Evolutionary conservation across 805 yeast genomes (phyloP).

Genomic region (Zygosaccharomyces bailii): DNA sequence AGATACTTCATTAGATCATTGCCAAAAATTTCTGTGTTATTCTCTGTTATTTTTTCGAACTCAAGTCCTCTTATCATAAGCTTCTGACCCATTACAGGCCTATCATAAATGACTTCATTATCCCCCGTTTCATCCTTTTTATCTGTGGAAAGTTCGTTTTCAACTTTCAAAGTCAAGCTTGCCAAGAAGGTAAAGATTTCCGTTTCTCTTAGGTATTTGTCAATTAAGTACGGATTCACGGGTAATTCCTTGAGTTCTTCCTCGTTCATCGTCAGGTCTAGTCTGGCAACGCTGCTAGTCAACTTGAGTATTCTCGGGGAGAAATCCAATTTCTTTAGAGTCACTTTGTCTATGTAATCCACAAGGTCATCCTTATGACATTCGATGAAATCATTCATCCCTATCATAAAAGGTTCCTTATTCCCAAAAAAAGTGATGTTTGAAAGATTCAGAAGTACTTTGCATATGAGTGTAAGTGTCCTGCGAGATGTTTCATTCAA

Average conservation of each 20-base stretch:
- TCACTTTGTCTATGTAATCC: conserved; percentile 69
- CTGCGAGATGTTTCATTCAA: conserved; percentile 71
- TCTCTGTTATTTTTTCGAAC: conserved; percentile 33
- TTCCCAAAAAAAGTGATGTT: conserved; percentile 71
- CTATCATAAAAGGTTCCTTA: conserved; percentile 77
- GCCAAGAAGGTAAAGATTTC: conserved; percentile 51
- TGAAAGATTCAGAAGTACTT: conserved; percentile 72
- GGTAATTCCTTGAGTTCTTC: conserved; percentile 57
- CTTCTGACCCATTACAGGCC: conserved; percentile 9
- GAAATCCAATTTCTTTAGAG: conserved; percentile 66
- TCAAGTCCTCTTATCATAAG: conserved; percentile 32
- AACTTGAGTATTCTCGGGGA: conserved; percentile 54
- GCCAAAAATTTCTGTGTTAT: conserved; percentile 33
- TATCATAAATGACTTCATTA: conserved; percentile 9
- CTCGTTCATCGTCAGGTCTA: conserved; percentile 50
- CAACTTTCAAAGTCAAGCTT: conserved; percentile 14
- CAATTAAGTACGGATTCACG: conserved; percentile 64
- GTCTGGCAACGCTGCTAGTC: conserved; percentile 53
- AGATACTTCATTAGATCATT: conserved; percentile 28
- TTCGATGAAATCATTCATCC: conserved; percentile 65
- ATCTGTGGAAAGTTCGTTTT: conserved; percentile 14
- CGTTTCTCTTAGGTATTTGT: conserved; percentile 57
- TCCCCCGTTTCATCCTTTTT: conserved; percentile 13
- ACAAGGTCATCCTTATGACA: conserved; percentile 54
- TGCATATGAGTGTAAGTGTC: conserved; percentile 77